These are phyloP conservation scores for Scutellaria barbata DNA, from an alignment of 257 asterid species.

Conservation along the genomic window DNA sequence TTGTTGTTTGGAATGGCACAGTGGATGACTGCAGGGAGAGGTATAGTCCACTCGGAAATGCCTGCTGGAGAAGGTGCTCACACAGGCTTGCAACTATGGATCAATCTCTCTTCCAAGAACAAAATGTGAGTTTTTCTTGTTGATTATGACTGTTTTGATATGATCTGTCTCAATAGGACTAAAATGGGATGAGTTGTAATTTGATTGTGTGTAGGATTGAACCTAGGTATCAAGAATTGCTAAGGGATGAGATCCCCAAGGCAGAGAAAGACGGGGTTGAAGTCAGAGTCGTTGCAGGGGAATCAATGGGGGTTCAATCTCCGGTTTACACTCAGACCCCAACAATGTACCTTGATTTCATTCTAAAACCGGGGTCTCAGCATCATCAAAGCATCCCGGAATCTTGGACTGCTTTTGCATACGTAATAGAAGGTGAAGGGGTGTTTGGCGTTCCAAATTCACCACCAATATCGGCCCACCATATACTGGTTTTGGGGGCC, in stretches of 20 bases:
- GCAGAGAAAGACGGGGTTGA: constrained; percentile 76
- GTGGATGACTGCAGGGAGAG: constrained; percentile 99
- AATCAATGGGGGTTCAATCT: constrained; percentile 86
- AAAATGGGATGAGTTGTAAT: background rate
- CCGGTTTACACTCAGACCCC: constrained; percentile 84
- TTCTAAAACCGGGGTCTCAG: constrained; percentile 55
- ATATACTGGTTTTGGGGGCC: constrained; percentile 73
- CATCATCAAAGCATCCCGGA: constrained; percentile 71
- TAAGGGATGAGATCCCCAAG: constrained; percentile 57
- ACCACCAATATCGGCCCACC: constrained; percentile 58
- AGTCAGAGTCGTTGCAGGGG: constrained; percentile 87
- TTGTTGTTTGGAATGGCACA: constrained; percentile 40
- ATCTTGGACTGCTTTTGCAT: constrained; percentile 80
- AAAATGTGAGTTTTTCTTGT: constrained; percentile 65
- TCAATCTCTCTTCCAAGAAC: constrained; percentile 88
- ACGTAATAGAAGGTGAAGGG: constrained; percentile 82
- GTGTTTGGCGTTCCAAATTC: constrained; percentile 57
- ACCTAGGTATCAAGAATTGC: constrained; percentile 86
- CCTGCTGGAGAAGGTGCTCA: constrained; percentile 82
- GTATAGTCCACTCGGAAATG: constrained; percentile 96
- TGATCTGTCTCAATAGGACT: background rate
- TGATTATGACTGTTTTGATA: background rate
- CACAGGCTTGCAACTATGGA: constrained; percentile 84
- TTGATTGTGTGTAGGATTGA: constrained; percentile 61
- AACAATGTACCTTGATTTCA: constrained; percentile 89